Percentiles rank a stretch among this genome's conserved stretches.
Evolutionary conservation across 2,329 filamentous ascomycete species (phyloP).

Genomic region (Paecilomyces formosus): DNA sequence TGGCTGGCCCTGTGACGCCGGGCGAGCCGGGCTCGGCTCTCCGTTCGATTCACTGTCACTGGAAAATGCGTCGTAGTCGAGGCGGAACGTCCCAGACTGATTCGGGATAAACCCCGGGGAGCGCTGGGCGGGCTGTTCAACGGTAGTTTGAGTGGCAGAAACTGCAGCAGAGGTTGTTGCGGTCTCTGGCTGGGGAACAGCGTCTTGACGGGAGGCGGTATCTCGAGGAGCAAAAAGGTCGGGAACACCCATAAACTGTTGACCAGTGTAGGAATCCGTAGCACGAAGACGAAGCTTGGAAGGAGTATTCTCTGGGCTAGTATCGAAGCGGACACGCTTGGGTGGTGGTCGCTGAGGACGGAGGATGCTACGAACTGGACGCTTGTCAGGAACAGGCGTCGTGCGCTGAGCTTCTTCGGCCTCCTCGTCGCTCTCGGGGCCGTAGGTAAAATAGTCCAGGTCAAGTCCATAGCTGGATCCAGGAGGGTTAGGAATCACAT

Average conservation of each 20-base stretch:
- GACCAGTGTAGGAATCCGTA: not conserved
- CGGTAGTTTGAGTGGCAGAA: not conserved
- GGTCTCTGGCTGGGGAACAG: not conserved
- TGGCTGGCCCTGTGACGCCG: not conserved
- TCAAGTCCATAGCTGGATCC: conserved; percentile 35
- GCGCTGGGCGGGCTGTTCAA: conserved; percentile 4
- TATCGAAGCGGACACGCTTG: conserved; percentile 16
- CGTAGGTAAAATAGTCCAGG: conserved; percentile 29
- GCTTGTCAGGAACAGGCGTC: conserved; percentile 4
- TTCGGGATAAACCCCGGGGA: conserved; percentile 17
- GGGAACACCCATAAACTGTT: not conserved
- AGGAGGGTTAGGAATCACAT: conserved; percentile 34
- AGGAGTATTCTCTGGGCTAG: conserved; percentile 13
- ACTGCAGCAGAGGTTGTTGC: not conserved
- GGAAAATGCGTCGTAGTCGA: conserved; percentile 24
- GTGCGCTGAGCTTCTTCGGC: conserved; percentile 4
- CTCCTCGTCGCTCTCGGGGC: conserved; percentile 24
- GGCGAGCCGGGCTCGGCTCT: not conserved
- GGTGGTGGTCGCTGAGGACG: conserved; percentile 5
- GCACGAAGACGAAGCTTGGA: conserved; percentile 10
- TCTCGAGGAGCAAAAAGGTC: not conserved
- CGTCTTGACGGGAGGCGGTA: not conserved
- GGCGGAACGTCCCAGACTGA: conserved; percentile 16
- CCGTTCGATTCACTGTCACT: conserved; percentile 11
- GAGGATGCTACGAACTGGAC: conserved; percentile 6